Percentiles rank a stretch among this genome's conserved stretches.
Evolutionary conservation across 1,284 basidiomycete genomes (phyloP).

Genomic region (Cryptococcus hybrid): DNA sequence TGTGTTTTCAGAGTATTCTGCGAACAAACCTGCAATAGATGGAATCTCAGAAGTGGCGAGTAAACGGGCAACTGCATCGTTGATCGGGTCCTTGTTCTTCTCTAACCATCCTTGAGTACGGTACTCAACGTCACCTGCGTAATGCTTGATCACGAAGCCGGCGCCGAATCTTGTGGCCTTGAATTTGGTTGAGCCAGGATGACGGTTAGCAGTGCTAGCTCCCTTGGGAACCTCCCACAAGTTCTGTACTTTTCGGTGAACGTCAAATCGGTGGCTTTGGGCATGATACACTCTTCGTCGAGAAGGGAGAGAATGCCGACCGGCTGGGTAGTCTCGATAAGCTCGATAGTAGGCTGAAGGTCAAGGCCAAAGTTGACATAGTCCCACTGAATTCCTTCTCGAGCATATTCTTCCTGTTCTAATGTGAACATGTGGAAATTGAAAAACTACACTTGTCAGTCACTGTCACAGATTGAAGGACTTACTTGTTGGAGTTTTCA

Average conservation of each 20-base stretch:
- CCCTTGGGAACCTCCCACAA: conserved; percentile 44
- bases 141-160: conserved; percentile 95
- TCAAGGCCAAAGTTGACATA: conserved; percentile 99
- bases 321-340: conserved; percentile 72
- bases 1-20: conserved; percentile 68
- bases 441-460: conserved; percentile 63
- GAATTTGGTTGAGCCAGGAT: conserved; percentile 79
- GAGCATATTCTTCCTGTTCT: conserved; percentile 97
- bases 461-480: background rate
- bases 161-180: conserved; percentile 83
- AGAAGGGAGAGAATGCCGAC: conserved; percentile 93
- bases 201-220: conserved; percentile 33
- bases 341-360: conserved; percentile 96
- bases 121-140: conserved; percentile 96
- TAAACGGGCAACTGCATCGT: conserved; percentile 91
- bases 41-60: conserved; percentile 79
- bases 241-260: conserved; percentile 77
- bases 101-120: conserved; percentile 95
- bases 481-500: conserved; percentile 81
- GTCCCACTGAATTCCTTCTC: conserved; percentile 97
- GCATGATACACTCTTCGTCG: conserved; percentile 99
- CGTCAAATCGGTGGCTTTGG: conserved; percentile 90
- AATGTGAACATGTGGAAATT: conserved; percentile 99
- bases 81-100: conserved; percentile 99
- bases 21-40: conserved; percentile 79